Percentiles rank a stretch among this genome's conserved stretches.
Evolutionary conservation across 345 rosid species (phyloP).

Genomic region (Citrus maxima): DNA sequence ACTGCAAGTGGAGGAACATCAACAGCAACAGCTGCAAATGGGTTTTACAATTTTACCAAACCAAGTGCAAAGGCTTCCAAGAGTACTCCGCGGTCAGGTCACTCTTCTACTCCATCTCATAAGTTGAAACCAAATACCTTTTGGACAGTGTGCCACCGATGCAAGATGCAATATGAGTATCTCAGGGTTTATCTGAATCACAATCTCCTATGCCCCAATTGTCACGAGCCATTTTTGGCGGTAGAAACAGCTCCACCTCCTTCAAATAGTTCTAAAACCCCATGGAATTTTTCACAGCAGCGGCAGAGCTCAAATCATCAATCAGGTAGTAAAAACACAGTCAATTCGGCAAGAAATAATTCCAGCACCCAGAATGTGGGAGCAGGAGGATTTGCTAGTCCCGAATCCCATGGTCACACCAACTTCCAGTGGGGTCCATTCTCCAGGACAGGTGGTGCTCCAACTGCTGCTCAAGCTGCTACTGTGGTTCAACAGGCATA

Average conservation of each 20-base stretch:
- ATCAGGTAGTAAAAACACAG: slow-evolving; percentile 29
- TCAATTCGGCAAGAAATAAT: slow-evolving; percentile 24
- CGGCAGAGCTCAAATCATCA: slow-evolving; percentile 38
- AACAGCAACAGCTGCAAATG: slow-evolving; percentile 27
- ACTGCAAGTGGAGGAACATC: slow-evolving; percentile 35
- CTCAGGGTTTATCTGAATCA: slow-evolving; percentile 53
- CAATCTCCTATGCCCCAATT: slow-evolving; percentile 58
- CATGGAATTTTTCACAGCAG: slow-evolving; percentile 44
- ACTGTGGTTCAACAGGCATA: slow-evolving; percentile 55
- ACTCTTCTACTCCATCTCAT: slow-evolving; percentile 25
- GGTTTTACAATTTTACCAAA: slow-evolving; percentile 41
- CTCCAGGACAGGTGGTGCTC: slow-evolving; percentile 40
- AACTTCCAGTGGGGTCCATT: slow-evolving; percentile 51
- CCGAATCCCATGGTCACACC: slow-evolving; percentile 33
- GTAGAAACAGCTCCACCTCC: slow-evolving; percentile 55
- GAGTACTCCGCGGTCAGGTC: slow-evolving; percentile 33
- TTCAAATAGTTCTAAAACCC: slow-evolving; percentile 18
- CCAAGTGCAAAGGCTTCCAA: slow-evolving; percentile 33
- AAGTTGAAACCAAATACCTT: slow-evolving; percentile 43
- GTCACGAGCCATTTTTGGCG: slow-evolving; percentile 56
- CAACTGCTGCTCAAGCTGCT: slow-evolving; percentile 55
- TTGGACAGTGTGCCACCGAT: slow-evolving; percentile 65
- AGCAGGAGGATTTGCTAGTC: slow-evolving; percentile 19
- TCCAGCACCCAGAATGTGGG: slow-evolving; percentile 18
- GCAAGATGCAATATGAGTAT: slow-evolving; percentile 65